Conservation (phyloP, 1,284 basidiomycete genomes). For the Pseudozyma sp. region DNA sequence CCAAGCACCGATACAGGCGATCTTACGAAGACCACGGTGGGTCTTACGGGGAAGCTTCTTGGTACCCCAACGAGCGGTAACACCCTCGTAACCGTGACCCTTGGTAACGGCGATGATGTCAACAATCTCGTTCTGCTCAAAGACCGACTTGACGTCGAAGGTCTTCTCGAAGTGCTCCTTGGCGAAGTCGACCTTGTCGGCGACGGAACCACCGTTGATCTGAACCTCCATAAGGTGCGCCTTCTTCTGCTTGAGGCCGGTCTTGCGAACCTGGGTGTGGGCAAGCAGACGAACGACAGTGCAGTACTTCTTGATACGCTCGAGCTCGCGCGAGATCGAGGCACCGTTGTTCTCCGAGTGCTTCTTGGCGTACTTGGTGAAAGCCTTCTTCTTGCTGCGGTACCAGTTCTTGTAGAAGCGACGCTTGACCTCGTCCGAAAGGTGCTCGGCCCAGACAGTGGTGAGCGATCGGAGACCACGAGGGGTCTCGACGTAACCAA, state of each 20-base stretch:
- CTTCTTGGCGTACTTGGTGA: slow-evolving; percentile 98
- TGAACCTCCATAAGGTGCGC: slow-evolving; percentile 99
- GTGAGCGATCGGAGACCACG: slow-evolving; percentile 90
- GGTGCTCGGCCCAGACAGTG: slow-evolving; percentile 78
- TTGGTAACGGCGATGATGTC: slow-evolving; percentile 99
- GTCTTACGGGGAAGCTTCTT: slow-evolving; percentile 99
- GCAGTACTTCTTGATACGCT: slow-evolving; percentile 99
- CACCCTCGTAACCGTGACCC: slow-evolving; percentile 99
- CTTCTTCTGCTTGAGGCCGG: slow-evolving; percentile 98
- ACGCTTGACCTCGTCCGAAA: slow-evolving; percentile 88
- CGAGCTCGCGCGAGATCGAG: slow-evolving; percentile 92
- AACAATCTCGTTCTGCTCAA: slow-evolving; percentile 96
- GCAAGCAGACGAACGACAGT: slow-evolving; percentile 99
- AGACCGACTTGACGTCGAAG: slow-evolving; percentile 84
- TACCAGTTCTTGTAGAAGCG: slow-evolving; percentile 99
- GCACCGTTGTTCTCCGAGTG: slow-evolving; percentile 95
- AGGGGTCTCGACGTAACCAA: slow-evolving; percentile 99
- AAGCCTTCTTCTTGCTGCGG: slow-evolving; percentile 99
- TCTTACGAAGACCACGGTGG: slow-evolving; percentile 97
- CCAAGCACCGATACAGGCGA: slow-evolving; percentile 99
- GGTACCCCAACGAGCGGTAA: slow-evolving; percentile 98
- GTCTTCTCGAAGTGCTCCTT: slow-evolving; percentile 97
- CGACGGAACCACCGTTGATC: slow-evolving; percentile 95
- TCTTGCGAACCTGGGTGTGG: slow-evolving; percentile 95
- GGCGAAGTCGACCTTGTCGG: slow-evolving; percentile 98